phyloP scores from a whole-genome alignment of 192 early-diverging fungal species.

The Coemansia sp. region DNA sequence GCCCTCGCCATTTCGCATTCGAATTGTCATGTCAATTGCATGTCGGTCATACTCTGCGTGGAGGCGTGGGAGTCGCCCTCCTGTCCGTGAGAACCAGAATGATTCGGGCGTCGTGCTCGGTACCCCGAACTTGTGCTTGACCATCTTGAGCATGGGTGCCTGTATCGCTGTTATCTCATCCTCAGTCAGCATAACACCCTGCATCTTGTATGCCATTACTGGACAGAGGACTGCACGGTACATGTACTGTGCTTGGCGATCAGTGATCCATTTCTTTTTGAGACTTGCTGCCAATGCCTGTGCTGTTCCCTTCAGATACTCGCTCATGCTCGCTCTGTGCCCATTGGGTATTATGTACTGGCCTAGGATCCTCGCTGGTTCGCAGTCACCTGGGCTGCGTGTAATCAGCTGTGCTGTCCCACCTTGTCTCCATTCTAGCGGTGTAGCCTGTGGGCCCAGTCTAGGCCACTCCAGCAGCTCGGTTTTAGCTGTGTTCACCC shows the following conservation, averaged over 20 bases:
- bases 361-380: not conserved
- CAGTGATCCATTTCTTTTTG: constrained; percentile 2
- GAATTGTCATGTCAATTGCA: not conserved
- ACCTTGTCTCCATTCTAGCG: not conserved
- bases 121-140: constrained; percentile 10
- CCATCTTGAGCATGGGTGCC: not conserved
- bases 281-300: not conserved
- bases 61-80: not conserved
- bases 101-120: not conserved
- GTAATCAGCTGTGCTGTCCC: not conserved
- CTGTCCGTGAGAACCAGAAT: constrained; percentile 1
- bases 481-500: constrained; percentile 6
- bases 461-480: not conserved
- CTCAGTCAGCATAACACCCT: not conserved
- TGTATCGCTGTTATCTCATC: not conserved
- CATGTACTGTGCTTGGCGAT: constrained; percentile 12
- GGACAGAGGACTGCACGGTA: constrained; percentile 3
- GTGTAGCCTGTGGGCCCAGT: not conserved
- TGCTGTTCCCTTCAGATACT: not conserved
- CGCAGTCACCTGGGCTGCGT: not conserved
- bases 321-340: not conserved
- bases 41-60: constrained; percentile 1
- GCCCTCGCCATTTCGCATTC: not conserved
- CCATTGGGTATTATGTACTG: constrained; percentile 4
- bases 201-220: constrained; percentile 5